Evolutionary conservation across 176 grass and related monocot species (phyloP).

Genomic region (Carex pumila): DNA sequence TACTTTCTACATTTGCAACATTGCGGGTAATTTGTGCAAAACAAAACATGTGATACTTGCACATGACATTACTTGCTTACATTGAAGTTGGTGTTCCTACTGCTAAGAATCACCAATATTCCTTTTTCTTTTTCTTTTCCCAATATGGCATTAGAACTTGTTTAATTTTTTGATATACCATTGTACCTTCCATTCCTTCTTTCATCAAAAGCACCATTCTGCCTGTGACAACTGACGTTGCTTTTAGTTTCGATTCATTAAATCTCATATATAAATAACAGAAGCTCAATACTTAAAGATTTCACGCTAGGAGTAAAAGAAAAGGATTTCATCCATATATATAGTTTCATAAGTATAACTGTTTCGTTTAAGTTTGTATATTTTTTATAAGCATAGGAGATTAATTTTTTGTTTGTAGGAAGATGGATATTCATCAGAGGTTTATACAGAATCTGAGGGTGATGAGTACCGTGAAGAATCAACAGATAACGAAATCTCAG

Average conservation of each 20-base stretch:
- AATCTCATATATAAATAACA: neutral
- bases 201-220: neutral
- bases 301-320: neutral
- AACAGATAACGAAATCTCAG: conserved; percentile 59
- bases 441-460: conserved; percentile 78
- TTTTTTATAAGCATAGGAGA: conserved; percentile 30
- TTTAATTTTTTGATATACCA: neutral
- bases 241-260: neutral
- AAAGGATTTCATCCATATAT: neutral
- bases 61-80: neutral
- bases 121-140: neutral
- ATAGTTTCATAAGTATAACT: neutral
- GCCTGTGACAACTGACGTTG: neutral
- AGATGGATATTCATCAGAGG: conserved; percentile 64
- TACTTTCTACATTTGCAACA: neutral
- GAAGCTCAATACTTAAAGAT: neutral
- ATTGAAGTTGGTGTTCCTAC: neutral
- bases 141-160: neutral
- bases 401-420: conserved; percentile 54
- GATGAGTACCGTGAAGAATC: conserved; percentile 58
- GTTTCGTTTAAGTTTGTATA: conserved; percentile 24
- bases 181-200: neutral
- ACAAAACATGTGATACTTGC: neutral
- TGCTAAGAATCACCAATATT: neutral
- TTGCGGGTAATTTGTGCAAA: neutral